Conservation (phyloP, 2,329 filamentous ascomycete species). For the Drechslera avenae region DNA sequence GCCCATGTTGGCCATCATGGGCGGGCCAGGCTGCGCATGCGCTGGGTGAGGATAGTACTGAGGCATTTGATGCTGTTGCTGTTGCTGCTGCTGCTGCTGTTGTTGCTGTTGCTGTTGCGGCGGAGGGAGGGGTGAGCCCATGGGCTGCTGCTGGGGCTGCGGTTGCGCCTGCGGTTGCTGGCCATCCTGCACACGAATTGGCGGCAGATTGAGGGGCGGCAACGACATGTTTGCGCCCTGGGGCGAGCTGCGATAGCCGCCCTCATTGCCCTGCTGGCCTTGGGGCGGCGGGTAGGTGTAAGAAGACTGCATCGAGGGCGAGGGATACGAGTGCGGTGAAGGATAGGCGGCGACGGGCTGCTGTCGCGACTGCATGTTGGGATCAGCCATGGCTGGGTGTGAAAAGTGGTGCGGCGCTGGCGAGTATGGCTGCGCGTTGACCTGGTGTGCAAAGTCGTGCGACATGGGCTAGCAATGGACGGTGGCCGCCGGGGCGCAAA, state of each 20-base stretch:
- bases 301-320: constrained; percentile 56
- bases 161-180: constrained; percentile 44
- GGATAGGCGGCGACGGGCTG: constrained; percentile 48
- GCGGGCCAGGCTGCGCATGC: constrained; percentile 52
- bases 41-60: constrained; percentile 57
- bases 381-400: constrained; percentile 43
- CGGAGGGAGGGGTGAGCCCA: constrained; percentile 61
- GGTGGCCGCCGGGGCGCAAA: constrained; percentile 30
- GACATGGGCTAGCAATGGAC: constrained; percentile 42
- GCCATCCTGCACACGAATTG: constrained; percentile 57
- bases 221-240: constrained; percentile 52
- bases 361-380: constrained; percentile 37
- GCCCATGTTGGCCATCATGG: constrained; percentile 57
- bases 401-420: constrained; percentile 42
- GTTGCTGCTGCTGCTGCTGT: constrained; percentile 36
- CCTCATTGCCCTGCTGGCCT: constrained; percentile 46
- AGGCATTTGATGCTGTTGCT: constrained; percentile 55
- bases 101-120: constrained; percentile 51
- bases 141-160: constrained; percentile 47
- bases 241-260: constrained; percentile 53
- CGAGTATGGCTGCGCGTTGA: constrained; percentile 37
- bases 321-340: constrained; percentile 57
- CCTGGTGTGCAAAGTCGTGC: constrained; percentile 37
- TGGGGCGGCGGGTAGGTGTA: constrained; percentile 56
- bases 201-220: constrained; percentile 56